A percentile compares a stretch with the other conserved stretches of the same genome.
Evolutionary conservation across 179 eudicot species (phyloP).

Genomic region (Corrigiola litoralis): DNA sequence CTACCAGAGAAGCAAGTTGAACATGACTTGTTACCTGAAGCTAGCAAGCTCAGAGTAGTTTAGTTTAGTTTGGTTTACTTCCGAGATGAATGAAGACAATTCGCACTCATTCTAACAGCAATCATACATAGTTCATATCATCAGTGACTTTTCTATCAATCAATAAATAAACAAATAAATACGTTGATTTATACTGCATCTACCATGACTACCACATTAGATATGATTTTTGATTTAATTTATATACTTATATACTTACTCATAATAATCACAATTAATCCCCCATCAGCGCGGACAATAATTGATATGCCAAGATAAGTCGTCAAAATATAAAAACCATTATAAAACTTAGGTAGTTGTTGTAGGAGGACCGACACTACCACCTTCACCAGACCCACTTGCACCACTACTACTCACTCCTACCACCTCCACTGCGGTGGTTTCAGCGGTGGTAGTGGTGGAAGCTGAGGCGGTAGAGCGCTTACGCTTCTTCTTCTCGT

Average conservation of each 20-base stretch:
- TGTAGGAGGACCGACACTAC: constrained; percentile 24
- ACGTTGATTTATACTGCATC: too few relatives aligned
- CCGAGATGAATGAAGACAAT: too few relatives aligned
- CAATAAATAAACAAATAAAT: too few relatives aligned
- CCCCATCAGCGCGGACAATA: constrained; percentile 1
- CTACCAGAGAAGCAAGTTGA: background rate
- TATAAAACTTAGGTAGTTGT: constrained; percentile 23
- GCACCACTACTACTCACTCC: background rate
- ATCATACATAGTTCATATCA: too few relatives aligned
- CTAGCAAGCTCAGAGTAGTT: too few relatives aligned
- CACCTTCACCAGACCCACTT: constrained; percentile 14
- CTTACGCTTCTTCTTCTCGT: constrained; percentile 82
- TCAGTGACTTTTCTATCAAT: too few relatives aligned
- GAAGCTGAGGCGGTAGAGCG: constrained; percentile 19
- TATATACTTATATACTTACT: too few relatives aligned
- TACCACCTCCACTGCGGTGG: background rate
- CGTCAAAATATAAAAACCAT: constrained; percentile 15
- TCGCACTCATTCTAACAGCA: too few relatives aligned
- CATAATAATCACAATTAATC: constrained; percentile 6
- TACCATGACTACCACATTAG: too few relatives aligned
- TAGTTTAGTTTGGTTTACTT: background rate
- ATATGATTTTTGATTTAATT: too few relatives aligned
- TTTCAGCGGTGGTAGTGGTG: background rate
- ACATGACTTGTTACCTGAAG: constrained; percentile 19
- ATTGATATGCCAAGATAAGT: constrained; percentile 22